Base-by-base conservation (phyloP, 1,284 basidiomycete species). In the Schizophyllum commune region DNA sequence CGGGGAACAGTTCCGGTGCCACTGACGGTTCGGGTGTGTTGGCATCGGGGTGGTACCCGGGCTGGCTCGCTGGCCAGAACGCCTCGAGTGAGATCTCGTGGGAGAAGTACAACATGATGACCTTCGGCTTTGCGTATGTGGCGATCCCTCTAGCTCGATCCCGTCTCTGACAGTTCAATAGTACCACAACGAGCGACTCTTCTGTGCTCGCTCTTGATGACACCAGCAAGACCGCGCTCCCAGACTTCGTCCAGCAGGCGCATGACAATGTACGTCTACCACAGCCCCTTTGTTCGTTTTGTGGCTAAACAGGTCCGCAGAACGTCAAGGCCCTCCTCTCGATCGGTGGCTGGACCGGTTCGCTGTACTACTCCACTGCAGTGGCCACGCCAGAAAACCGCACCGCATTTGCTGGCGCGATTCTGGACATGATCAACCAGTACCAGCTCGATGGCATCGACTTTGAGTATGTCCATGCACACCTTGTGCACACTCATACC, bases 331-430 rank as follows among this genome's bases (percentile, higher is more conserved):
- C 94, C 17, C 75, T 87, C 61, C 75, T 96, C 53, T 90, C 91
- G 53, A 81, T 97, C 55, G 94, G 94, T 60, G 94, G 94, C 52
- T 96, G 93, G 93, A 85, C 84, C 4, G 93, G 92, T 20, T 89
- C 88, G 3, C 71, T 72, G 56, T 90, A 77, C 77, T 97, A 92
- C 75, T 96, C 93, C 0, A 75, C 82, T 1, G 83, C 88, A 20
- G 85, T 93, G 47, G 82, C 80, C 21, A 85, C 83, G 15, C 68
- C 79, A 0, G 65, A 73, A 22, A 87, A 85, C 69, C 82, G 92
- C 51, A 81, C 81, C 17, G 79, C 79, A 0, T 91, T 96, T 65
- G 86, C 86, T 56, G 76, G 80, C 53, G 83, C 89, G 51, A 79
- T 94, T 58, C 74, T 82, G 52, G 71, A 73, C 32, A 75, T 92